Evolutionary conservation across 2,329 filamentous ascomycete genomes (phyloP), one percentile per base, ranked within the genome.

Genomic region (Fusarium tupiense): DNA sequence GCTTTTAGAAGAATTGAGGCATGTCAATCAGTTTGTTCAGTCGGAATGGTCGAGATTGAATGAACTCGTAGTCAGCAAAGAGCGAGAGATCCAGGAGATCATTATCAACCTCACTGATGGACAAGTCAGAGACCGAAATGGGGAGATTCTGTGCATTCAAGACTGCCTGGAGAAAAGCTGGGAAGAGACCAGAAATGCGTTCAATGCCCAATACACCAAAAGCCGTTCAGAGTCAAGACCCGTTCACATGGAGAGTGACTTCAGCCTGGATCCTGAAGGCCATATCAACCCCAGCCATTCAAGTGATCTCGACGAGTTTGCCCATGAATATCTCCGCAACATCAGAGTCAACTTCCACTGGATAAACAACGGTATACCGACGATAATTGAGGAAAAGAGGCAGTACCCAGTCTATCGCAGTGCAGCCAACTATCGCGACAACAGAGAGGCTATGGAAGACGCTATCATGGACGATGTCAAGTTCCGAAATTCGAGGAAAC

Each of bases 371-470:
- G 24, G 24, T 31, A 3, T 12, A 19, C 31, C 38, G 35, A 60
- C 5, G 13, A 17, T 6, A 13, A 9, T 31, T 10, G 19, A 26
- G n/a, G 17, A 24, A 14, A 29, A 41, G 29, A 41, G 35, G 20
- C n/a, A 65, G 46, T 44, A 47, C 11, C 72, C 72, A 19, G n/a
- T 77, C 19, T 77, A 75, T 29, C 67, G 76, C 37, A 62, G 75
- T 33, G 72, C 65, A 16, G 76, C 65, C n/a, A 77, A 76, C 59
- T 77, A 71, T 43, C 38, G 31, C 17, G 64, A 71, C 26, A 17
- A 40, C 6, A 40, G 49, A 35, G 3, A 43, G 8, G 29, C 49
- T 14, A 33, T 49, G 19, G 20, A 29, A 13, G 33, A 40, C 6
- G 50, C 50, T 26, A 19, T 66, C 41, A 31, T 35, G 50, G 35